Evolutionary conservation across 2,329 filamentous ascomycete genomes (phyloP).

Genomic region (Phialophora expanda): DNA sequence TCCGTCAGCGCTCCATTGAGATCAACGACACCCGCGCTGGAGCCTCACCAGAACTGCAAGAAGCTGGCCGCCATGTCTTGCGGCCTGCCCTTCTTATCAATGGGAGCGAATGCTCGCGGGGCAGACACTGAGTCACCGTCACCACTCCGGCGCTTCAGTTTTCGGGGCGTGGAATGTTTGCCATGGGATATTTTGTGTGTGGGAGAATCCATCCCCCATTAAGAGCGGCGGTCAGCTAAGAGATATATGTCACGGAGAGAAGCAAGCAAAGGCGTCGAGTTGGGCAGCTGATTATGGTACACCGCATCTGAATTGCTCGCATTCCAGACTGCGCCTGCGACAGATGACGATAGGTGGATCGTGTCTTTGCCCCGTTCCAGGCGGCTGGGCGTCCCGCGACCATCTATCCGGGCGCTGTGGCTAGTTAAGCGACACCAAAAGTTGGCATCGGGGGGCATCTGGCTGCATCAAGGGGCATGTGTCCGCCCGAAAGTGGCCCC

Average conservation of each 20-base stretch:
- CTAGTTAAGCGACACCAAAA: constrained; percentile 2
- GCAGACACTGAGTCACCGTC: constrained; percentile 27
- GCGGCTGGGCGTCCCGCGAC: neutral
- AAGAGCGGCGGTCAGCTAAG: constrained; percentile 28
- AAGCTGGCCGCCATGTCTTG: constrained; percentile 51
- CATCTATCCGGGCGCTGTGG: constrained; percentile 8
- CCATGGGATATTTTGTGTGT: constrained; percentile 22
- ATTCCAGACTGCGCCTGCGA: constrained; percentile 18
- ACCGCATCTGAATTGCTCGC: constrained; percentile 11
- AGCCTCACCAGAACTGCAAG: constrained; percentile 53
- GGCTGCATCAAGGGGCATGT: neutral
- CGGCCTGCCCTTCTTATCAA: constrained; percentile 38
- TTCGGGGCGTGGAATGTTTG: constrained; percentile 20
- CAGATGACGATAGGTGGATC: constrained; percentile 18
- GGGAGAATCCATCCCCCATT: constrained; percentile 26
- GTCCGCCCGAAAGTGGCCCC: neutral
- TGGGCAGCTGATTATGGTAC: constrained; percentile 22
- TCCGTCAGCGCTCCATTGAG: constrained; percentile 34
- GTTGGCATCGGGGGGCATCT: neutral
- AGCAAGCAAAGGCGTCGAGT: constrained; percentile 7
- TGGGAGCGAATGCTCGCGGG: constrained; percentile 17
- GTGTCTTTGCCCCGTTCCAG: constrained; percentile 13
- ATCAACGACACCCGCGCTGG: neutral
- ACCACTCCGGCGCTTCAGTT: constrained; percentile 34
- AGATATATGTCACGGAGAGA: constrained; percentile 15